Percentiles rank a stretch among this genome's conserved stretches.
These are phyloP conservation scores for Trichoderma cornu-damae DNA, from an alignment of 2,329 filamentous ascomycete species.

Conservation along the genomic window DNA sequence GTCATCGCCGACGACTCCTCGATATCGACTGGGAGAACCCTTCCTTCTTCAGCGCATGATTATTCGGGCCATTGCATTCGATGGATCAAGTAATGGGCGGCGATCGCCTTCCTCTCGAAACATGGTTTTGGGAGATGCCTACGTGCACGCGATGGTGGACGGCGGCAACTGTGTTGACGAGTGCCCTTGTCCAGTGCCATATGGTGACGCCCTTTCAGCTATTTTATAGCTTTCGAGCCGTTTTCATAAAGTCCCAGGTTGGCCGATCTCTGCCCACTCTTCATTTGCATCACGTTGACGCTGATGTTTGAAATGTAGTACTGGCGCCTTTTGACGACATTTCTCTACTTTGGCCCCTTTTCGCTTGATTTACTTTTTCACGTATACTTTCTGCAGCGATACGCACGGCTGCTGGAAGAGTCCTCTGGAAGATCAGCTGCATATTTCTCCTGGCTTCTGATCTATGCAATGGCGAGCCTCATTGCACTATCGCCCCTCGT, in stretches of 20 bases:
- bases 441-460: slow-evolving; percentile 88
- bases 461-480: slow-evolving; percentile 77
- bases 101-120: slow-evolving; percentile 73
- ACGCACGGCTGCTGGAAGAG: slow-evolving; percentile 91
- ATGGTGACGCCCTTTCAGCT: slow-evolving; percentile 90
- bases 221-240: slow-evolving; percentile 91
- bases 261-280: slow-evolving; percentile 26
- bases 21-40: neutral
- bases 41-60: neutral
- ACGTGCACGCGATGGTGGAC: slow-evolving; percentile 97
- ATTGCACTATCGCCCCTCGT: slow-evolving; percentile 79
- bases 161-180: slow-evolving; percentile 80
- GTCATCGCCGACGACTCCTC: neutral
- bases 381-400: slow-evolving; percentile 96
- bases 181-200: slow-evolving; percentile 86
- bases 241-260: slow-evolving; percentile 90
- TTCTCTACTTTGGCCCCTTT: slow-evolving; percentile 94
- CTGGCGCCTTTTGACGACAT: slow-evolving; percentile 93
- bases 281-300: slow-evolving; percentile 17
- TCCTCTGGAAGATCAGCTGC: slow-evolving; percentile 87
- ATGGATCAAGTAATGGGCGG: slow-evolving; percentile 59
- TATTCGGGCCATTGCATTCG: neutral
- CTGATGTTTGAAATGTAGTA: slow-evolving; percentile 53
- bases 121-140: slow-evolving; percentile 99
- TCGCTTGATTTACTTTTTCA: slow-evolving; percentile 94